A percentile compares a stretch with the other conserved stretches of the same genome.
phyloP scores from a whole-genome alignment of 1,139 yeast species.

The Eremothecium coryli region DNA sequence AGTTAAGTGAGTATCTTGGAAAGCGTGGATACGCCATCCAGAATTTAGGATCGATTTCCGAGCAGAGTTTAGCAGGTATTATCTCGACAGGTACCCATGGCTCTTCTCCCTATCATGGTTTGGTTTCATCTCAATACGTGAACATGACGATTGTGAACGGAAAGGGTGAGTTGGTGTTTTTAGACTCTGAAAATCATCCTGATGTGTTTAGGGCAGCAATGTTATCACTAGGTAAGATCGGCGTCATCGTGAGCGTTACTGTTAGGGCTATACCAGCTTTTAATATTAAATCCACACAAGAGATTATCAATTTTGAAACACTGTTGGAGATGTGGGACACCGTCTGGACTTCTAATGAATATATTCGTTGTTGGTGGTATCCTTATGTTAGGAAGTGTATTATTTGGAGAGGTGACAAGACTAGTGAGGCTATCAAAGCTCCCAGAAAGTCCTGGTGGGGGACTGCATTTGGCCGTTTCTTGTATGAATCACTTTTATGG shows the following conservation, averaged over 20 bases:
- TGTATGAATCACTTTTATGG: constrained; percentile 75
- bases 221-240: constrained; percentile 83
- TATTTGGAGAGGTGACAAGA: constrained; percentile 79
- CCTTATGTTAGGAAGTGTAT: constrained; percentile 83
- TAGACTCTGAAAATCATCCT: constrained; percentile 60
- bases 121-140: constrained; percentile 82
- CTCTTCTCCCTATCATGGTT: constrained; percentile 84
- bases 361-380: constrained; percentile 94
- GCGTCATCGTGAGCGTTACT: constrained; percentile 83
- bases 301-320: constrained; percentile 68
- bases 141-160: constrained; percentile 65
- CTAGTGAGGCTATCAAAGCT: constrained; percentile 49
- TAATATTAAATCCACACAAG: constrained; percentile 72
- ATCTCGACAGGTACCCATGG: constrained; percentile 97
- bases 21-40: constrained; percentile 68
- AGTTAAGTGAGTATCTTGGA: constrained; percentile 61
- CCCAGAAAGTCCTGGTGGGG: constrained; percentile 84
- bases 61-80: constrained; percentile 88
- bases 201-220: constrained; percentile 78
- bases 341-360: constrained; percentile 86
- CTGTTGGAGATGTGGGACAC: constrained; percentile 59
- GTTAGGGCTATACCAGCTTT: constrained; percentile 76
- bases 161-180: constrained; percentile 57
- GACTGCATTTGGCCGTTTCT: constrained; percentile 61
- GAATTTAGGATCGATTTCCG: constrained; percentile 87